Evolutionary conservation across 768 basidiomycete genomes (phyloP), one percentile per base, ranked within the genome.

Genomic region (Suillus subaureus): DNA sequence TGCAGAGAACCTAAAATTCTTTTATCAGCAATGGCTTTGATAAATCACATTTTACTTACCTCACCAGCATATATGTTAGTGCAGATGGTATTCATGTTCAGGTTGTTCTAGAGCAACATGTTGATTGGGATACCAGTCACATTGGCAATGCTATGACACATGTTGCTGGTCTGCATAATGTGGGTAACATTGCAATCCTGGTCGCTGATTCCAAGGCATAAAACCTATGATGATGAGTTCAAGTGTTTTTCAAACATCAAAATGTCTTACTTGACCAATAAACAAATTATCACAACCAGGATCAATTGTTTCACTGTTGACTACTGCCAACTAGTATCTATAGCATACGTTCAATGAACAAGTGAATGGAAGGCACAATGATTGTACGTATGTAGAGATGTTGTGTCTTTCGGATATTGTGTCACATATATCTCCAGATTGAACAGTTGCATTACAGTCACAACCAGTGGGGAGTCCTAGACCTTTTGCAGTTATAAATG

Each of bases 71-170:
- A 86, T 62, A 90, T 81, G 77, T 88, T 88, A 40, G 73, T 73
- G 77, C 87, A 89, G 7, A 42, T 69, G 12, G 67, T 63, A 73
- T 87, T 76, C 64, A 92, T 73, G 71, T 91, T 88, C 3, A 86
- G 89, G 78, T 91, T 92, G 79, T 91, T 90, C 37, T 79, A 70
- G 67, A 80, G 72, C 31, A 92, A 78, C n/a, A 82, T 83, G 45
- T 69, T 79, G 68, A 79, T 66, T 56, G 81, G 70, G 65, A 89
- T 83, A 31, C 78, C 78, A 64, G 82, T 80, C 28, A 64, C 72
- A 0, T 65, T 58, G 4, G 82, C 74, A 62, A 91, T 83, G 28
- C 58, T 62, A 1, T 61, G 67, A 76, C 91, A 92, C 43, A 76
- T 81, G 71, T 91, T 83, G n/a, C 83, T 84, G 0, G 70, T 45